phyloP scores from a whole-genome alignment of 108 stramenopile species.

The Conticribra guillardii region DNA sequence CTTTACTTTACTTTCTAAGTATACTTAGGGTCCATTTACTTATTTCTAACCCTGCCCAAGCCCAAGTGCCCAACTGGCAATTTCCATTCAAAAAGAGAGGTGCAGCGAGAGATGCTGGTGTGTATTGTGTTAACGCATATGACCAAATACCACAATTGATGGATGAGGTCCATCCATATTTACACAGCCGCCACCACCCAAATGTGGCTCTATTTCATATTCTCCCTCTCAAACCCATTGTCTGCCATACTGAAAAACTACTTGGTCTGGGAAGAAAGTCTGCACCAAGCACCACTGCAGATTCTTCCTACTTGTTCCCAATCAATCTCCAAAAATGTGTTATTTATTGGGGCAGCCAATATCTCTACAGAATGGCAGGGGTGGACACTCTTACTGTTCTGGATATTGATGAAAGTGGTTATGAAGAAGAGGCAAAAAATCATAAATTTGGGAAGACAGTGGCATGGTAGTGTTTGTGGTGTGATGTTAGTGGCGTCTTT shows the following conservation, averaged over 20 bases:
- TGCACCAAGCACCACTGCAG: slow-evolving; percentile 17
- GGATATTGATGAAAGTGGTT: slow-evolving; percentile 24
- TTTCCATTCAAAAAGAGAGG: slow-evolving; percentile 11
- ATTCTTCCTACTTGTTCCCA: slow-evolving; percentile 7
- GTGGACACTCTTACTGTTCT: slow-evolving; percentile 1
- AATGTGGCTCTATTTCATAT: slow-evolving; percentile 6
- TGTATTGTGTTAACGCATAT: slow-evolving; percentile 6
- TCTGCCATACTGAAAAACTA: neutral
- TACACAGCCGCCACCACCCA: slow-evolving; percentile 22
- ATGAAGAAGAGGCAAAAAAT: slow-evolving; percentile 15
- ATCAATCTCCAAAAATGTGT: slow-evolving; percentile 13
- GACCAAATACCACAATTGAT: slow-evolving; percentile 23
- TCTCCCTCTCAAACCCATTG: slow-evolving; percentile 10
- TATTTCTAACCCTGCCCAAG: too few species aligned
- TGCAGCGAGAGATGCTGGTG: slow-evolving; percentile 17
- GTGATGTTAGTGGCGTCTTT: slow-evolving; percentile 7
- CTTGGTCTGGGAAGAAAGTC: slow-evolving; percentile 15
- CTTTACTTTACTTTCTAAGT: too few species aligned
- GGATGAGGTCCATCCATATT: slow-evolving; percentile 16
- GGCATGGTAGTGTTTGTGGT: neutral
- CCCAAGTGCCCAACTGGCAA: slow-evolving; percentile 18
- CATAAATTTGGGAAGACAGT: slow-evolving; percentile 13
- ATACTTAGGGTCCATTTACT: too few species aligned
- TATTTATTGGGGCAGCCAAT: slow-evolving; percentile 4
- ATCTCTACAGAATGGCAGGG: slow-evolving; percentile 7